phyloP scores from a whole-genome alignment of 495 filamentous ascomycete genomes.

The Talaromyces borbonicus region DNA sequence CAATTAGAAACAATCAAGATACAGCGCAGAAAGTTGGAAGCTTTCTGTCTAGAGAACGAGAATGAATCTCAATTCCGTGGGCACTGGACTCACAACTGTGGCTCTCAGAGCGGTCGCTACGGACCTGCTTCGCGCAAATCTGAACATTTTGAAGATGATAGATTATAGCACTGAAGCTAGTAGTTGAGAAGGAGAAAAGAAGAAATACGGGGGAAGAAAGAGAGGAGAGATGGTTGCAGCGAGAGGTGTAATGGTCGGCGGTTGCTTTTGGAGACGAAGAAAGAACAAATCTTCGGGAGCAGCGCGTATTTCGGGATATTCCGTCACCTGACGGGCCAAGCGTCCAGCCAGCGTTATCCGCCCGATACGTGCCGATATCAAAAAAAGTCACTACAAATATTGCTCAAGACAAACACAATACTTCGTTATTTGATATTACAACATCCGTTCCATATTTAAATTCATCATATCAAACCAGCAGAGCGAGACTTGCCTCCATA shows the following conservation, averaged over 20 bases:
- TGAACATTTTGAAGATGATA: conserved; percentile 52
- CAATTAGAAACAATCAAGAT: too few relatives aligned
- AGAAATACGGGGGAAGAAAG: conserved; percentile 1
- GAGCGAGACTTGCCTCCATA: too few relatives aligned
- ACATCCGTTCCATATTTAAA: too few relatives aligned
- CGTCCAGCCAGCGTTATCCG: background rate
- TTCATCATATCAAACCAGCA: too few relatives aligned
- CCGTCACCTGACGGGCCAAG: conserved; percentile 7
- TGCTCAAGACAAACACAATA: too few relatives aligned
- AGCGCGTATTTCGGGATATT: conserved; percentile 3
- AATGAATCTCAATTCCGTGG: conserved; percentile 8
- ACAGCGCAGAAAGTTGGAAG: too few relatives aligned
- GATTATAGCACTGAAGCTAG: background rate
- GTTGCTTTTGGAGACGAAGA: background rate
- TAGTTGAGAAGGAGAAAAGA: conserved; percentile 13
- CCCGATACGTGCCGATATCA: conserved; percentile 1
- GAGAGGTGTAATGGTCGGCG: background rate
- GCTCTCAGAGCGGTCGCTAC: conserved; percentile 56
- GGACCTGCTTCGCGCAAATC: conserved; percentile 58
- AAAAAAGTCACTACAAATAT: background rate
- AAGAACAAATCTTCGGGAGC: conserved; percentile 1
- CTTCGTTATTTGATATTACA: too few relatives aligned
- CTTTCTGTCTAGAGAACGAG: too few relatives aligned
- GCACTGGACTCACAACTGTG: conserved; percentile 45
- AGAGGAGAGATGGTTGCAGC: conserved; percentile 14